These are phyloP conservation scores for Coniella vitis DNA, from an alignment of 2,329 filamentous ascomycete genomes.

Conservation along the genomic window DNA sequence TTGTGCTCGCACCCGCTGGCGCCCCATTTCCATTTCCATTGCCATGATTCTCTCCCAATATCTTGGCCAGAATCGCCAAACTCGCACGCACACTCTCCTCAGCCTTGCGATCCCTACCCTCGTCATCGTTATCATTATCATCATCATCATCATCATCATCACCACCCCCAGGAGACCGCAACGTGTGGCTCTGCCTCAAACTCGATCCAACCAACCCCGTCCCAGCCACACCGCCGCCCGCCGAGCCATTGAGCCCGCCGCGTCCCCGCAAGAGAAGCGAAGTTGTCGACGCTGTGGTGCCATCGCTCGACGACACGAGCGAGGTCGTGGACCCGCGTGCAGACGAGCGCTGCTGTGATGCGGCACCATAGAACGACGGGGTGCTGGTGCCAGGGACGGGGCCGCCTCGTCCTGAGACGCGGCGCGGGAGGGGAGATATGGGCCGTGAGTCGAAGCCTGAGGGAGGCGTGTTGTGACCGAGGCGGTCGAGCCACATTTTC, in stretches of 20 bases:
- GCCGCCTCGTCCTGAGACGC: slow-evolving; percentile 7
- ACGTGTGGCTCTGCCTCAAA: slow-evolving; percentile 38
- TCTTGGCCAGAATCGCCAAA: slow-evolving; percentile 27
- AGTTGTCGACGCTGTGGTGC: slow-evolving; percentile 38
- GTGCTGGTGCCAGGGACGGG: too few relatives aligned
- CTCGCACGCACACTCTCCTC: slow-evolving; percentile 39
- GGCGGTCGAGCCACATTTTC: slow-evolving; percentile 17
- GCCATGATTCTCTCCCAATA: slow-evolving; percentile 5
- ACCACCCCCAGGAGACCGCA: slow-evolving; percentile 30
- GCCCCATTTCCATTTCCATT: not conserved
- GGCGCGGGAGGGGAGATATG: slow-evolving; percentile 15
- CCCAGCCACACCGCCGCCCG: not conserved
- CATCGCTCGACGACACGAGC: slow-evolving; percentile 43
- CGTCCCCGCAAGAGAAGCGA: slow-evolving; percentile 39
- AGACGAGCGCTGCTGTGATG: slow-evolving; percentile 11
- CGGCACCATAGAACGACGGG: slow-evolving; percentile 12
- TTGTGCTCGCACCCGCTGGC: not conserved
- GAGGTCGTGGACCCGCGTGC: slow-evolving; percentile 59
- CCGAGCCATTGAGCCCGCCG: slow-evolving; percentile 28
- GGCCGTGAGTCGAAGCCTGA: slow-evolving; percentile 11
- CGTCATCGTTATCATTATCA: too few relatives aligned
- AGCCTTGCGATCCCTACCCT: too few relatives aligned
- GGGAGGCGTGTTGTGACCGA: slow-evolving; percentile 4
- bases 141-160: too few relatives aligned
- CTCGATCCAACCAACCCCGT: slow-evolving; percentile 45